Conservation (phyloP, 2,329 filamentous ascomycete genomes). For the Aspergillus amoenus region DNA sequence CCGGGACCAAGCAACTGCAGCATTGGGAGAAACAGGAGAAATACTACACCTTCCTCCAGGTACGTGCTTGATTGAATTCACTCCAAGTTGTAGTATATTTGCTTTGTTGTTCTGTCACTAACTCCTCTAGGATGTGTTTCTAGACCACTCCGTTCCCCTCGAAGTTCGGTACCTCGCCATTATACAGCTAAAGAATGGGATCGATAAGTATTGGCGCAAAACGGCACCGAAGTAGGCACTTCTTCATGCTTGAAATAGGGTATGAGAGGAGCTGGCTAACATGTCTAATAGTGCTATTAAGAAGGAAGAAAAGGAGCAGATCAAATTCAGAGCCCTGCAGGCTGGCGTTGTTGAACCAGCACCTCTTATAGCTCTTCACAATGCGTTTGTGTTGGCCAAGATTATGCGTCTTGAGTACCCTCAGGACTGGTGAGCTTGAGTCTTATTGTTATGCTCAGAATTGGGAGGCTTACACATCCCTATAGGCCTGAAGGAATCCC, state of each 20-base stretch:
- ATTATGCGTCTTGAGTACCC: conserved; percentile 89
- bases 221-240: conserved; percentile 65
- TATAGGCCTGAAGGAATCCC: conserved; percentile 50
- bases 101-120: background rate
- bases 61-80: conserved; percentile 29
- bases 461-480: conserved; percentile 9
- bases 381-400: conserved; percentile 83
- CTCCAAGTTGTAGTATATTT: background rate
- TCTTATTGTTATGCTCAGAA: background rate
- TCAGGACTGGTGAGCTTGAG: conserved; percentile 65
- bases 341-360: conserved; percentile 77
- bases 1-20: conserved; percentile 66
- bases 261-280: conserved; percentile 17
- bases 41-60: conserved; percentile 70
- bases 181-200: conserved; percentile 94
- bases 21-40: conserved; percentile 67
- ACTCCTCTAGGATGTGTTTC: conserved; percentile 66
- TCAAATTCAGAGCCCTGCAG: conserved; percentile 72
- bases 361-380: conserved; percentile 75
- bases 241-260: background rate
- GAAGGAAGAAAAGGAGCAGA: conserved; percentile 71
- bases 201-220: conserved; percentile 90
- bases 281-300: conserved; percentile 52
- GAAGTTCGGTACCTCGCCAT: conserved; percentile 85
- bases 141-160: conserved; percentile 72